phyloP scores from a whole-genome alignment of 139 green algal genomes.

The Zygnema cylindricum region DNA sequence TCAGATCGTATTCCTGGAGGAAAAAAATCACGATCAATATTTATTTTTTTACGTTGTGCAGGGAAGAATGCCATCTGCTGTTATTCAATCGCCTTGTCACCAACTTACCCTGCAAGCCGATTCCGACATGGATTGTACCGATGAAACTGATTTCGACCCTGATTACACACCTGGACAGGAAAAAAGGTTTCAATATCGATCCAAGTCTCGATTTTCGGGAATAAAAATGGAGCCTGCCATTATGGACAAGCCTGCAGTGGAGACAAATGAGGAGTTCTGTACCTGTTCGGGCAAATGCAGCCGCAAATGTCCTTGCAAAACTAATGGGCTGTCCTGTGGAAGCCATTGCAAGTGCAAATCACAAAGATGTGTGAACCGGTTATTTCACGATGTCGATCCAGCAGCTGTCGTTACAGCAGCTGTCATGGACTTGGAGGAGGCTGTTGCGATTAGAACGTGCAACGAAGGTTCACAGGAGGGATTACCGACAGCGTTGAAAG shows the following conservation, averaged over 20 bases:
- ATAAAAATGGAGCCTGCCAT: neutral
- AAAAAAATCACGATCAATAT: no score
- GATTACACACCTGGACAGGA: neutral
- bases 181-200: neutral
- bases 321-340: neutral
- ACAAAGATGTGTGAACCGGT: neutral
- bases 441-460: neutral
- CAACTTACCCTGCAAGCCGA: neutral
- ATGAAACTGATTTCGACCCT: neutral
- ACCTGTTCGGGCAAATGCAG: constrained; percentile 4
- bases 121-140: neutral
- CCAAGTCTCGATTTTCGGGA: neutral
- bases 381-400: neutral
- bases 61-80: neutral
- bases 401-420: neutral
- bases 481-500: no score
- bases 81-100: neutral
- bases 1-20: neutral
- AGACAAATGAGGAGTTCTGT: neutral
- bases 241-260: neutral
- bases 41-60: neutral
- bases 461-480: neutral
- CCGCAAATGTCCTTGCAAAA: constrained; percentile 15
- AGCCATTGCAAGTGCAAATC: neutral
- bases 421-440: neutral